Percentiles rank a stretch among this genome's conserved stretches.
These are phyloP conservation scores for Ascochyta viciae-villosae DNA, from an alignment of 2,329 filamentous ascomycete genomes.

Conservation along the genomic window DNA sequence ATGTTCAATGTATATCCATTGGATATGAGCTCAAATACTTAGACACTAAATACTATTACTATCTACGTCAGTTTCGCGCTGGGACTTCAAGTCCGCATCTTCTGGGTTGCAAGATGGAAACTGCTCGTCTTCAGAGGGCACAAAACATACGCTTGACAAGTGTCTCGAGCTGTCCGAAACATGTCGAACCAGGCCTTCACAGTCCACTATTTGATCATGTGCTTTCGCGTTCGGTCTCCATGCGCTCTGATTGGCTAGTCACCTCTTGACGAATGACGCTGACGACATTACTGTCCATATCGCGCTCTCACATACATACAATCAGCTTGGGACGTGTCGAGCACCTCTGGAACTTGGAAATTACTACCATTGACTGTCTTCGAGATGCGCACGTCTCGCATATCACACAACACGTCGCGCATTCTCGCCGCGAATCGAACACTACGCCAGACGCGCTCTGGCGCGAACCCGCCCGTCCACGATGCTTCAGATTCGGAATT, in stretches of 20 bases:
- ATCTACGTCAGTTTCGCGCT: background rate
- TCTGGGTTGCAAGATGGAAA: too few relatives aligned
- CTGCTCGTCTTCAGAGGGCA: too few relatives aligned
- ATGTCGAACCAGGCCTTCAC: background rate
- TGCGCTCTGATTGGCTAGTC: constrained; percentile 8
- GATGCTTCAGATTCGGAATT: constrained; percentile 41
- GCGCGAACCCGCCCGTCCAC: constrained; percentile 30
- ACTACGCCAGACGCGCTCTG: constrained; percentile 43
- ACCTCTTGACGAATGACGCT: background rate
- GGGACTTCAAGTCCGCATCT: background rate
- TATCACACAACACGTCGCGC: constrained; percentile 47
- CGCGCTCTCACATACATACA: background rate
- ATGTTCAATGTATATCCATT: background rate
- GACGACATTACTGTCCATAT: constrained; percentile 12
- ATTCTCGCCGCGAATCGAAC: constrained; percentile 41
- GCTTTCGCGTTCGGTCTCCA: constrained; percentile 11
- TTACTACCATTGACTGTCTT: too few relatives aligned
- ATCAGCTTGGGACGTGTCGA: background rate
- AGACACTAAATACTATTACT: background rate
- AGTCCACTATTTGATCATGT: background rate
- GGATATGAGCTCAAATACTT: background rate
- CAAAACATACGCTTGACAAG: too few relatives aligned
- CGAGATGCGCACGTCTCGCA: constrained; percentile 47
- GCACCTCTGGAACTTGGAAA: background rate
- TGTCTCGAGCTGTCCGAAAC: too few relatives aligned